phyloP scores from a whole-genome alignment of 2,329 filamentous ascomycete species.

The Emmonsiellopsis sp. region DNA sequence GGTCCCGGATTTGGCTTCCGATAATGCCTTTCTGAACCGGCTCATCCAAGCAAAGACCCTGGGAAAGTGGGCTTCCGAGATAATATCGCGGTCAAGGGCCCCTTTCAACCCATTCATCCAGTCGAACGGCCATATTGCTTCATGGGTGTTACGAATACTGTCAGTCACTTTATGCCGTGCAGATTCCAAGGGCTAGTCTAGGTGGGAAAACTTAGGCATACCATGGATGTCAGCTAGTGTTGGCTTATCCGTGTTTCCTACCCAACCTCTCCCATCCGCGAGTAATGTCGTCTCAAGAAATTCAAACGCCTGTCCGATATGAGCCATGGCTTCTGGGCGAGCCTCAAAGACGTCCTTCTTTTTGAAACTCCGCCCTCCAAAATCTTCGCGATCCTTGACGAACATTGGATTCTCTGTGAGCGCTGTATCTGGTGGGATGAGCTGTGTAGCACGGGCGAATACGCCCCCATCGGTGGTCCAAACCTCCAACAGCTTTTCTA shows the following conservation, averaged over 20 bases:
- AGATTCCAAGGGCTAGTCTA: background rate
- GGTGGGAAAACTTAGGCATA: conserved; percentile 11
- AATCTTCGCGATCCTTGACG: conserved; percentile 45
- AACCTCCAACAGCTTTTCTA: conserved; percentile 48
- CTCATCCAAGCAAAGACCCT: conserved; percentile 54
- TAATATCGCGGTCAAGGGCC: conserved; percentile 43
- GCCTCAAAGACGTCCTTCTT: conserved; percentile 30
- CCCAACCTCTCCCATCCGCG: conserved; percentile 57
- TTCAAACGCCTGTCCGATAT: conserved; percentile 46
- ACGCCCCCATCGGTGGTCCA: conserved; percentile 49
- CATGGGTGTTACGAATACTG: conserved; percentile 3
- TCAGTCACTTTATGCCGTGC: background rate
- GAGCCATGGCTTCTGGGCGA: conserved; percentile 47
- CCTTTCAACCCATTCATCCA: conserved; percentile 52
- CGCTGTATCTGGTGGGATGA: conserved; percentile 50
- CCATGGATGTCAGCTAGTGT: conserved; percentile 59
- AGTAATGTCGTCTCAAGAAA: conserved; percentile 55
- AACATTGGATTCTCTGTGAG: conserved; percentile 50
- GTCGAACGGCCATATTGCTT: conserved; percentile 55
- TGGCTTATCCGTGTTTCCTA: conserved; percentile 45
- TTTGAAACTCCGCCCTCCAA: conserved; percentile 35
- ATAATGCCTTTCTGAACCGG: conserved; percentile 47
- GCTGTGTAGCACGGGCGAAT: conserved; percentile 43
- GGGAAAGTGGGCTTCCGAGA: conserved; percentile 48
- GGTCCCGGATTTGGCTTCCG: conserved; percentile 30